A percentile compares a stretch with the other conserved stretches of the same genome.
Conservation (phyloP, 495 filamentous ascomycete genomes). For the Penicillium coffeae region DNA sequence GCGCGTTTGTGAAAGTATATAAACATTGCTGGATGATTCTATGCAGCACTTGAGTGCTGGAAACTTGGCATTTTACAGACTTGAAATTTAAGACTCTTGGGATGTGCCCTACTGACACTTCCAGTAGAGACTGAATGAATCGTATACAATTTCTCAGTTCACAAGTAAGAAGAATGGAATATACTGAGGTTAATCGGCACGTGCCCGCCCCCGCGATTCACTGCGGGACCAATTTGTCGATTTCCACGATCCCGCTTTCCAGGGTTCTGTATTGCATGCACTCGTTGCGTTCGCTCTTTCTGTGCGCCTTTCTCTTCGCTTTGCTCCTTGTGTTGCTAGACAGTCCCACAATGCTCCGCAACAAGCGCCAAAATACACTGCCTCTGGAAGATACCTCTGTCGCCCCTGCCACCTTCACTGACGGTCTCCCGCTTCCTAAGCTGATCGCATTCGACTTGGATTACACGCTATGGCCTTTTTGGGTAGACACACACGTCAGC, state of each 20-base stretch:
- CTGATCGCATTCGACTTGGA: slow-evolving; percentile 91
- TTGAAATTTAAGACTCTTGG: too few species aligned
- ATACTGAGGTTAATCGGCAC: too few species aligned
- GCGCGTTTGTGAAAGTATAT: too few species aligned
- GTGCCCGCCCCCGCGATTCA: neutral
- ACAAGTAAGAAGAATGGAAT: too few species aligned
- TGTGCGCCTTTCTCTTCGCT: neutral
- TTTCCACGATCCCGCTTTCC: neutral
- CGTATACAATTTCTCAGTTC: too few species aligned
- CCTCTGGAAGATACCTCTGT: slow-evolving; percentile 37
- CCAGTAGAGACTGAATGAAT: too few species aligned
- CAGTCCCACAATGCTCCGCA: slow-evolving; percentile 28
- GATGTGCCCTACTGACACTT: too few species aligned
- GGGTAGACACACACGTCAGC: slow-evolving; percentile 89
- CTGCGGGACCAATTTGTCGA: neutral
- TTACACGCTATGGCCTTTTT: slow-evolving; percentile 97
- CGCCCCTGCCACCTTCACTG: slow-evolving; percentile 61
- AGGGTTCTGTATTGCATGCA: neutral
- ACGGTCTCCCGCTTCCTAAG: slow-evolving; percentile 77
- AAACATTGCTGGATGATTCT: too few species aligned
- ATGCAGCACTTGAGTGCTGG: too few species aligned
- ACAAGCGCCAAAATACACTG: slow-evolving; percentile 36
- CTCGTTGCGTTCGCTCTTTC: neutral
- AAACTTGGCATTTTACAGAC: too few species aligned
- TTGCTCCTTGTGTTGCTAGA: neutral